Percentiles rank a stretch among this genome's conserved stretches.
Evolutionary conservation across 2,329 filamentous ascomycete genomes (phyloP).

Genomic region (Chrysoporthe puriensis): DNA sequence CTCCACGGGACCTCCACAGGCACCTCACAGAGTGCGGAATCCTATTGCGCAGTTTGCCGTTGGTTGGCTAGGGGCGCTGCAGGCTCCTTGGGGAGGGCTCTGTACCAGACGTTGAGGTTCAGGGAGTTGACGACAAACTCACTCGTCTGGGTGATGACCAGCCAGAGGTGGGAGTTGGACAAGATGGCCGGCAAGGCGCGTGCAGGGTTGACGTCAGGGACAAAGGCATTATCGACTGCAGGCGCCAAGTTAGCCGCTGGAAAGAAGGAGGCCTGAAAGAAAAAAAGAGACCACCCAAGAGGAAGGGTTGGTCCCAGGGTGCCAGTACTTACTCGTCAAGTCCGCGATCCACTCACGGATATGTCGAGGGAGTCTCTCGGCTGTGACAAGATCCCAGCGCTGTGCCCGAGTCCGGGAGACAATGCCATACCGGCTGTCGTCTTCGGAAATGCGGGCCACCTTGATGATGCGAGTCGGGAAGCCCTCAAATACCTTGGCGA

Average conservation of each 20-base stretch:
- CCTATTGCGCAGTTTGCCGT: constrained; percentile 1
- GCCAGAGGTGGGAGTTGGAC: constrained; percentile 19
- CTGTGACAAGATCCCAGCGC: constrained; percentile 8
- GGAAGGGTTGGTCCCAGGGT: no score
- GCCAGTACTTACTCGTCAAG: constrained; percentile 13
- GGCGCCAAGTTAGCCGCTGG: neutral
- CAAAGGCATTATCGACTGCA: constrained; percentile 3
- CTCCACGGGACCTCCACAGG: neutral
- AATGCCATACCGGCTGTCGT: constrained; percentile 8
- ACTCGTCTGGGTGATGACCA: constrained; percentile 15
- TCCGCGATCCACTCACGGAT: constrained; percentile 18
- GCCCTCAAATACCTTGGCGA: constrained; percentile 11
- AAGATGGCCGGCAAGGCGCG: neutral
- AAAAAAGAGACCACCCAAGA: neutral
- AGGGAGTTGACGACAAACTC: constrained; percentile 19
- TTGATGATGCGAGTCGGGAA: constrained; percentile 22
- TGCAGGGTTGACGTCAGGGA: neutral
- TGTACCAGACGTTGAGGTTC: constrained; percentile 15
- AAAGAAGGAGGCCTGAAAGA: neutral
- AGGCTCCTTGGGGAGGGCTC: neutral
- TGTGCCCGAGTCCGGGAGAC: neutral
- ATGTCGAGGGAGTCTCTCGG: constrained; percentile 2
- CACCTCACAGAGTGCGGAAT: neutral
- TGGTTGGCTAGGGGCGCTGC: no score
- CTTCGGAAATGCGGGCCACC: neutral